Evolutionary conservation across 768 basidiomycete species (phyloP), one percentile per base, ranked within the genome.

Genomic region (Tephrocybe sp.): DNA sequence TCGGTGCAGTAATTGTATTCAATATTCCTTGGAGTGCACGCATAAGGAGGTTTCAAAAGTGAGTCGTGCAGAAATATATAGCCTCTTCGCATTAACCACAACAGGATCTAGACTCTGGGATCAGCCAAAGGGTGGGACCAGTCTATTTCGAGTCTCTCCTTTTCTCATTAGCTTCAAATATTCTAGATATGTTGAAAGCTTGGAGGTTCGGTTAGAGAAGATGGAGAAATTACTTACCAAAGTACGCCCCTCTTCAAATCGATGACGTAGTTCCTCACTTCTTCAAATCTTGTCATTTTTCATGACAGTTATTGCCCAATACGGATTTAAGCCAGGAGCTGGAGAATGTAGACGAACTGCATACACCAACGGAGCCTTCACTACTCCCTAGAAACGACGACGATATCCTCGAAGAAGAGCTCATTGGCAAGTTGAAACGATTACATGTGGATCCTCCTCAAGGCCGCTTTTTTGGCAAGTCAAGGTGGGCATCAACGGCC

Each of bases 31-130:
- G 31, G 78, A 84, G 16, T 88, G 86, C 62, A 84, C 81, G 1
- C 86, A 87, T 59, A 74, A 79, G 46, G 83, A 86, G 64, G 77
- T 82, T 16, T 79, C 82, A 10, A 86, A 84, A 77, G 84, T 84
- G 52, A 42, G 56, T 21, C 12, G 18, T 31, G 37, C 16, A 33
- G 13, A 29, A 18, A 45, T 15, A 42, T 49, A 31, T 29, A 19
- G 38, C 18, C 36, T 37, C 13, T 27, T 45, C 37, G n/a, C 36
- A 33, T 36, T 43, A 39, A 44, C 16, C 29, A 30, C 8, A 27
- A 27, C 22, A 23, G 15, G 37, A 19, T 27, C 7, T 47, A 78
- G 77, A 72, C 76, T 41, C 72, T 84, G 19, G 85, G 85, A 3
- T 75, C 82, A 33, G 79, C 83, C 15, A 83, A 83, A 69, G 78